Conservation (phyloP, 73 alveolate genomes). For the Uronychia setigera region DNA sequence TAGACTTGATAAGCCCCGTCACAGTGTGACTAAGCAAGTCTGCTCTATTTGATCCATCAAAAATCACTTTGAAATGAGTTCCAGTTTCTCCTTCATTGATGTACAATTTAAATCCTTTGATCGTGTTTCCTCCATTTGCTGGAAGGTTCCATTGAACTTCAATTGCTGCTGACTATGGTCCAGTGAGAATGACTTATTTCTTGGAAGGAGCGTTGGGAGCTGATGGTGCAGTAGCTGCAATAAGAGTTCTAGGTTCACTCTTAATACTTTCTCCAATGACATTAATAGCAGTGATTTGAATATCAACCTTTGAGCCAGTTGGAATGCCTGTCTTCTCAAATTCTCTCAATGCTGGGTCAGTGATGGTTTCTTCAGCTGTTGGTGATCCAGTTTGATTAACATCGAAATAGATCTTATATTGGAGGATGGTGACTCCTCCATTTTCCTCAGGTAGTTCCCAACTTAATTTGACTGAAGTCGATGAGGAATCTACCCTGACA, state of each 20-base stretch:
- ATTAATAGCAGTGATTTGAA: conserved; percentile 65
- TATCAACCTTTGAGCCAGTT: conserved; percentile 54
- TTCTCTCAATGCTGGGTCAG: conserved; percentile 29
- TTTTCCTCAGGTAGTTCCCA: conserved; percentile 63
- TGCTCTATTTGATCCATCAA: conserved; percentile 68
- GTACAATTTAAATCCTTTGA: conserved; percentile 65
- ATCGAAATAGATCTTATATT: conserved; percentile 64
- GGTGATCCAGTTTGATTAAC: conserved; percentile 64
- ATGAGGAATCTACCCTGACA: conserved; percentile 16
- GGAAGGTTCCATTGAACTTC: conserved; percentile 73
- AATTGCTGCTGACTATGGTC: conserved; percentile 34
- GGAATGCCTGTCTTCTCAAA: conserved; percentile 36
- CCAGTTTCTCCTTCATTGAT: conserved; percentile 41
- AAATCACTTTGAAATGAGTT: conserved; percentile 34
- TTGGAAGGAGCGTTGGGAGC: conserved; percentile 62
- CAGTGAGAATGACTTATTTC: conserved; percentile 26
- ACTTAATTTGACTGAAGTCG: conserved; percentile 39
- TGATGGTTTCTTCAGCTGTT: conserved; percentile 6
- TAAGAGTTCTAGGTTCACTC: conserved; percentile 50
- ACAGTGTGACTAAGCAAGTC: conserved; percentile 45
- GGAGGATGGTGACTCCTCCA: conserved; percentile 71
- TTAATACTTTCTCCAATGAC: conserved; percentile 62
- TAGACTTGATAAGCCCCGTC: conserved; percentile 27
- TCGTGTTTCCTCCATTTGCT: conserved; percentile 60
- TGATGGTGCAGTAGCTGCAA: conserved; percentile 72